Evolutionary conservation across 208 protist genomes (phyloP).

Genomic region (Trypanosoma congolense): DNA sequence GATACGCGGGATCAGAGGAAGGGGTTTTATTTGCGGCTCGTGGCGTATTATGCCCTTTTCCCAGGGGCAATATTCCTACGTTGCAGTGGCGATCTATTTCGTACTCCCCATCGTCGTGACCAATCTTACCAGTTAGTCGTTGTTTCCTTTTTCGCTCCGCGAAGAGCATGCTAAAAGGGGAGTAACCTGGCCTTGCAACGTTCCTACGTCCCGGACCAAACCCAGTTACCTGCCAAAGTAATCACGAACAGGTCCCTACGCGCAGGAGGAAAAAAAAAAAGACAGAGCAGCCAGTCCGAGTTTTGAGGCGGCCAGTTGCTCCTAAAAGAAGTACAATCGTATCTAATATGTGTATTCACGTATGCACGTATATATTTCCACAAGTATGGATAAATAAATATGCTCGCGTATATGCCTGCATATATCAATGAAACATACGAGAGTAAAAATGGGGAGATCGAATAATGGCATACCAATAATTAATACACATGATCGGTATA

Average conservation of each 20-base stretch:
- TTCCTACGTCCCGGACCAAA: too few species aligned
- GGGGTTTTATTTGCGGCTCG: not conserved
- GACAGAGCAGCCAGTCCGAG: too few species aligned
- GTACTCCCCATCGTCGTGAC: constrained; percentile 76
- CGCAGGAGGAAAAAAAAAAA: too few species aligned
- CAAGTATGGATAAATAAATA: not conserved
- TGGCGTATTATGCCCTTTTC: not conserved
- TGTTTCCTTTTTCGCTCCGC: constrained; percentile 52
- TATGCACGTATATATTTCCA: too few species aligned
- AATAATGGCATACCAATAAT: constrained; percentile 9
- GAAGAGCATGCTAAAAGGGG: constrained; percentile 38
- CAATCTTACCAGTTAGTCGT: constrained; percentile 74
- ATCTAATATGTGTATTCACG: too few species aligned
- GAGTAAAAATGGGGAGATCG: constrained; percentile 8
- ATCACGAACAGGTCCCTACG: too few species aligned
- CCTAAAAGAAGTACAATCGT: too few species aligned
- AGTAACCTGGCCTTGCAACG: too few species aligned
- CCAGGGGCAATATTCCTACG: not conserved
- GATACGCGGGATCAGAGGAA: not conserved
- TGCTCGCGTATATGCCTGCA: not conserved
- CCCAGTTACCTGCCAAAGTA: too few species aligned
- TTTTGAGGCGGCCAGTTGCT: too few species aligned
- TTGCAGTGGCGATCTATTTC: constrained; percentile 36
- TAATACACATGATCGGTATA: constrained; percentile 1
- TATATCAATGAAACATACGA: constrained; percentile 1